Conservation (phyloP, 257 asterid genomes). For the Echium plantagineum region DNA sequence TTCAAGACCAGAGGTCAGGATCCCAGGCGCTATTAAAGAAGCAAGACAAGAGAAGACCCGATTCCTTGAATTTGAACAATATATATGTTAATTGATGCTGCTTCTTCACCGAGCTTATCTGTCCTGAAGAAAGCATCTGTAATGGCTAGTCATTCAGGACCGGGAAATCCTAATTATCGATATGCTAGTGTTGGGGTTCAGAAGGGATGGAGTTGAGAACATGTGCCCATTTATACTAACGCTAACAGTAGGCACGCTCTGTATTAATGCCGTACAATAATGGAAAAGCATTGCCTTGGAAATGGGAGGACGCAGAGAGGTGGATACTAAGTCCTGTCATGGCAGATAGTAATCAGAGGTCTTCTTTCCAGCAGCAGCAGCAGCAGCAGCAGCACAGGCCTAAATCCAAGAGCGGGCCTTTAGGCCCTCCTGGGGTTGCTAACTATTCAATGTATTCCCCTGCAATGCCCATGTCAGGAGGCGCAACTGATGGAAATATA, state of each 20-base stretch:
- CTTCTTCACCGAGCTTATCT: constrained; percentile 61
- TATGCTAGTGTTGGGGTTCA: constrained; percentile 34
- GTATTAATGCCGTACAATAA: constrained; percentile 64
- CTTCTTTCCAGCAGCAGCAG: constrained; percentile 27
- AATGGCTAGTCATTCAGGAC: constrained; percentile 35
- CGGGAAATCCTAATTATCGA: constrained; percentile 72
- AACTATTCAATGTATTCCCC: constrained; percentile 42
- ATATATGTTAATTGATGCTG: constrained; percentile 28
- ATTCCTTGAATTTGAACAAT: constrained; percentile 66
- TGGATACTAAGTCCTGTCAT: constrained; percentile 93
- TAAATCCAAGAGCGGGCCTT: constrained; percentile 86
- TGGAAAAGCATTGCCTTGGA: constrained; percentile 82
- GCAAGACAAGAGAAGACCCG: constrained; percentile 52
- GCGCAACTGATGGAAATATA: constrained; percentile 20
- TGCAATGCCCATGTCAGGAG: constrained; percentile 19
- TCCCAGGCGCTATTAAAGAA: constrained; percentile 41
- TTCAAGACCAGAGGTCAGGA: constrained; percentile 64
- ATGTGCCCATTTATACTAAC: constrained; percentile 40
- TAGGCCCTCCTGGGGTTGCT: constrained; percentile 45
- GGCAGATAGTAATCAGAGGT: constrained; percentile 28
- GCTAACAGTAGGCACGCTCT: constrained; percentile 39
- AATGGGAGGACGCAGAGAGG: constrained; percentile 98
- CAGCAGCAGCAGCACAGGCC: constrained; percentile 42
- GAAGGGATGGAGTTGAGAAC: constrained; percentile 72
- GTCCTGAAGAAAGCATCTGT: constrained; percentile 46